Conservation (phyloP, 2,329 filamentous ascomycete genomes). For the Fonsecaea nubica region DNA sequence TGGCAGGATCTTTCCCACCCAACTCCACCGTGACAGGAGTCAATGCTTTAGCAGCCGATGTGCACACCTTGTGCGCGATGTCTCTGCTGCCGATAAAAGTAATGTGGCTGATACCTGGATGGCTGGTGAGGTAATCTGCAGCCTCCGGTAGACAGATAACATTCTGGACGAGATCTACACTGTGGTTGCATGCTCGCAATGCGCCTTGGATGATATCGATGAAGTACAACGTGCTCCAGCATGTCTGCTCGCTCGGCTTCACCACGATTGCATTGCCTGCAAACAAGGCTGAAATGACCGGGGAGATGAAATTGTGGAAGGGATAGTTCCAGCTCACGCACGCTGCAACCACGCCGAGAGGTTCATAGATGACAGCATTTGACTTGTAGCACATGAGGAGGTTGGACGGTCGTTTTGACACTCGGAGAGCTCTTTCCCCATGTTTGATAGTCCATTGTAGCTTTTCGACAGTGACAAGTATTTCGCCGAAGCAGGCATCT, state of each 20-base stretch:
- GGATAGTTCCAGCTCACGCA: slow-evolving; percentile 97
- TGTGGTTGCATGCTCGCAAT: slow-evolving; percentile 80
- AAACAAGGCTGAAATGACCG: slow-evolving; percentile 88
- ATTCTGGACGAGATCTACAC: slow-evolving; percentile 80
- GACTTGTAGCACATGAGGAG: slow-evolving; percentile 94
- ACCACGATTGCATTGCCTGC: slow-evolving; percentile 89
- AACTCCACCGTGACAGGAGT: slow-evolving; percentile 89
- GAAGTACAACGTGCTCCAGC: slow-evolving; percentile 89
- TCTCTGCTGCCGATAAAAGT: slow-evolving; percentile 94
- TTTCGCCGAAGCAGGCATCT: slow-evolving; percentile 91
- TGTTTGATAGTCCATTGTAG: slow-evolving; percentile 92
- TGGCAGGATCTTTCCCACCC: slow-evolving; percentile 91
- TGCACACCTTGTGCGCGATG: slow-evolving; percentile 86
- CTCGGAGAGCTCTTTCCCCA: slow-evolving; percentile 78
- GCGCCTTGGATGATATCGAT: slow-evolving; percentile 78
- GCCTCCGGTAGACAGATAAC: slow-evolving; percentile 86
- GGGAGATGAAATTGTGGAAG: slow-evolving; percentile 93
- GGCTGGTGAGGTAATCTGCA: slow-evolving; percentile 81
- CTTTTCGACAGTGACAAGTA: slow-evolving; percentile 92
- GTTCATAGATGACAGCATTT: slow-evolving; percentile 89
- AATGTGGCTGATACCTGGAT: slow-evolving; percentile 82
- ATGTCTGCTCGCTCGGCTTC: slow-evolving; percentile 94
- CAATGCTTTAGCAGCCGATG: slow-evolving; percentile 82
- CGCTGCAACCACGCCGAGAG: slow-evolving; percentile 88
- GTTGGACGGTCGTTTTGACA: slow-evolving; percentile 80